These are phyloP conservation scores for Mycoemilia scoparia DNA, from an alignment of 192 early-diverging fungal species.

Conservation along the genomic window DNA sequence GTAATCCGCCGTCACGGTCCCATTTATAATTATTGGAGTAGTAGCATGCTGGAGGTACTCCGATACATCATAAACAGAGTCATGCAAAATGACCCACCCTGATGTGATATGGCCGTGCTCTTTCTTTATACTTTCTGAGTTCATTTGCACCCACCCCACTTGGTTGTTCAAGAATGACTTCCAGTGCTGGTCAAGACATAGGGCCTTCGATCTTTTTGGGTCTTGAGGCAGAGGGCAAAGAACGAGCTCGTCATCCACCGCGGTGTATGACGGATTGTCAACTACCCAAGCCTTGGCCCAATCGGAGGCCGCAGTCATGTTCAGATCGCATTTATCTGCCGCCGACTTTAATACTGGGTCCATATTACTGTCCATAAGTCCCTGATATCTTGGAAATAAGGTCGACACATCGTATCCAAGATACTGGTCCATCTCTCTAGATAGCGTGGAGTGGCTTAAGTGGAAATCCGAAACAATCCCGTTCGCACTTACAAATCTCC, in stretches of 20 bases:
- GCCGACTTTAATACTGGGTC: no score
- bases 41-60: constrained; percentile 15
- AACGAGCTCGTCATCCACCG: constrained; percentile 5
- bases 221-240: constrained; percentile 23
- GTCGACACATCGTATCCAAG: constrained; percentile 19
- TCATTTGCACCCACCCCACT: constrained; percentile 19
- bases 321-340: constrained; percentile 11
- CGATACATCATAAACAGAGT: constrained; percentile 17
- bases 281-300: constrained; percentile 15
- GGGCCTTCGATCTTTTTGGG: constrained; percentile 18
- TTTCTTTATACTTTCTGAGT: constrained; percentile 5
- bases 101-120: constrained; percentile 10
- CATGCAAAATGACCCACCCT: constrained; percentile 18
- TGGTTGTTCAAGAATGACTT: constrained; percentile 12
- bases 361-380: background rate
- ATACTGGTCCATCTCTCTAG: constrained; percentile 18
- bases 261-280: constrained; percentile 10
- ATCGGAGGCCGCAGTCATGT: constrained; percentile 2
- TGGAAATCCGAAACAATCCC: constrained; percentile 26
- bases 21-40: constrained; percentile 12
- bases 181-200: constrained; percentile 9
- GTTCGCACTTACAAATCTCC: constrained; percentile 22
- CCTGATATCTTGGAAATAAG: constrained; percentile 11
- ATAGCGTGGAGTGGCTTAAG: constrained; percentile 13
- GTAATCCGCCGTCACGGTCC: constrained; percentile 12